Conservation (phyloP, 2,329 filamentous ascomycete species). For the Aspergillus fumigatus region DNA sequence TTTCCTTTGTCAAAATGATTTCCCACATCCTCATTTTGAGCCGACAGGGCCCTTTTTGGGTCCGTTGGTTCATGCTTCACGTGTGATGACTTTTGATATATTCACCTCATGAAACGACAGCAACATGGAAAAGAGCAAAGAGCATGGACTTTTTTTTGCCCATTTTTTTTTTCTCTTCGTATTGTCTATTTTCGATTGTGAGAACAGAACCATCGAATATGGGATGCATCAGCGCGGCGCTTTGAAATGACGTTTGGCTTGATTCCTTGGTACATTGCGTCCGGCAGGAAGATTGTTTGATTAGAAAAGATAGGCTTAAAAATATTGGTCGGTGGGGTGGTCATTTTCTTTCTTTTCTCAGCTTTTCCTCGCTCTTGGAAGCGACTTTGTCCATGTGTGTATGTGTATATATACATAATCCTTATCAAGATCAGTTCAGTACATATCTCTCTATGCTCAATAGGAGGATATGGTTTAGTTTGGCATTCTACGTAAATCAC, state of each 20-base stretch:
- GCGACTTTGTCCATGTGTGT: slow-evolving; percentile 6
- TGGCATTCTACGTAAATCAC: not conserved
- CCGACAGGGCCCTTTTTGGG: not conserved
- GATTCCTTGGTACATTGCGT: slow-evolving; percentile 1
- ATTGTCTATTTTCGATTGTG: not conserved
- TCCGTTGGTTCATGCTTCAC: slow-evolving; percentile 2
- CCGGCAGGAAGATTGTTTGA: slow-evolving; percentile 6
- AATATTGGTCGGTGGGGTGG: not conserved
- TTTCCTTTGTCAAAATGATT: slow-evolving; percentile 3
- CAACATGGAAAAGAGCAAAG: slow-evolving; percentile 8
- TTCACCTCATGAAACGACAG: slow-evolving; percentile 9
- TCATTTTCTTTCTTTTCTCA: not conserved
- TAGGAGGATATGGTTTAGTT: not conserved
- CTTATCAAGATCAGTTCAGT: not conserved
- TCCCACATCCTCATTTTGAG: slow-evolving; percentile 1
- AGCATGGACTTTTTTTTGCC: slow-evolving; percentile 2
- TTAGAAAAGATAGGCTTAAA: slow-evolving; percentile 2
- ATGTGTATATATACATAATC: slow-evolving; percentile 9
- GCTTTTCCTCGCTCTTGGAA: not conserved
- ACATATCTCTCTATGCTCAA: not conserved
- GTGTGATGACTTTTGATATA: slow-evolving; percentile 12
- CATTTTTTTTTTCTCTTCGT: not conserved
- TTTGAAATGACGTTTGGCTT: slow-evolving; percentile 1
- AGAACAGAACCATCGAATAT: slow-evolving; percentile 3
- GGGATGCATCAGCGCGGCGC: slow-evolving; percentile 17